phyloP scores from a whole-genome alignment of 179 eudicot species.

The Carnegiea gigantea region DNA sequence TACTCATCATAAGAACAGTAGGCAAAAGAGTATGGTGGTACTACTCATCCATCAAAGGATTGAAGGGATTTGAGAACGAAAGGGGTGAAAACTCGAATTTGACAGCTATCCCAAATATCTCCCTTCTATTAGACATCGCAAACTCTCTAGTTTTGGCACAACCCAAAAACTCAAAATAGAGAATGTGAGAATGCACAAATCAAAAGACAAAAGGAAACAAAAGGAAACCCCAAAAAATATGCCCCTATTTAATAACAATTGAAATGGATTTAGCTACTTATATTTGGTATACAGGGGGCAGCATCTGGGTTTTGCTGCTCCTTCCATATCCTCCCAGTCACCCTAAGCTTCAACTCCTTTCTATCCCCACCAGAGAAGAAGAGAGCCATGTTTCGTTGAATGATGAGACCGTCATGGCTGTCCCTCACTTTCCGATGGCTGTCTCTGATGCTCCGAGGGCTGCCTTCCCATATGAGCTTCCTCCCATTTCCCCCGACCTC shows the following conservation, averaged over 20 bases:
- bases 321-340: slow-evolving; percentile 45
- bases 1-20: too few species aligned
- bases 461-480: slow-evolving; percentile 40
- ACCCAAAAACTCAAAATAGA: not conserved
- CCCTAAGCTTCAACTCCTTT: slow-evolving; percentile 41
- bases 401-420: slow-evolving; percentile 45
- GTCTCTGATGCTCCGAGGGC: slow-evolving; percentile 41
- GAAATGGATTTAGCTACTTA: slow-evolving; percentile 12
- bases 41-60: not conserved
- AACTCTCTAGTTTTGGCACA: not conserved
- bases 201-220: not conserved
- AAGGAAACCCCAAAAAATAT: not conserved
- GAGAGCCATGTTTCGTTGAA: slow-evolving; percentile 44
- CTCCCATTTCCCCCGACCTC: slow-evolving; percentile 44
- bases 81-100: not conserved
- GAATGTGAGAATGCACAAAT: not conserved
- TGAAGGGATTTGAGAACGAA: not conserved
- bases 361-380: slow-evolving; percentile 38
- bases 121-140: not conserved
- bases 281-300: slow-evolving; percentile 25
- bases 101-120: not conserved
- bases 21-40: too few species aligned
- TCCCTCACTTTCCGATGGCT: slow-evolving; percentile 43
- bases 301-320: slow-evolving; percentile 38
- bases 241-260: not conserved